Conservation (phyloP, 2,329 filamentous ascomycete genomes). For the Cordyceps pruinosa region DNA sequence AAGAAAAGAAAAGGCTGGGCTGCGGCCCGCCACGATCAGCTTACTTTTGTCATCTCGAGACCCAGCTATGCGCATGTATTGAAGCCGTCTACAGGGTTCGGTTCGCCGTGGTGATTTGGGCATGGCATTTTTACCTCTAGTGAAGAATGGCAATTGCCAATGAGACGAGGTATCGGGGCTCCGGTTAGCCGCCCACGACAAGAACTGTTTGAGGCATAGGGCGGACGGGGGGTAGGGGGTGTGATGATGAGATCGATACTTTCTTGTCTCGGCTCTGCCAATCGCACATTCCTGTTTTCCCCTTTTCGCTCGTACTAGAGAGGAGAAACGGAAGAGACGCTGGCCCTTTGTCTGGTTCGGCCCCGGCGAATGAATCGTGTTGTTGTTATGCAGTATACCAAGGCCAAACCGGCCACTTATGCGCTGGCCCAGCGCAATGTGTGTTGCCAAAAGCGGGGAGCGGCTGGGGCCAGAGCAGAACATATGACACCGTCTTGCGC, state of each 20-base stretch:
- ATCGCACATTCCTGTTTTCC: background rate
- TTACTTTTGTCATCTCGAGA: background rate
- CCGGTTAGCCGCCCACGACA: background rate
- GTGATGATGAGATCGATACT: too few species aligned
- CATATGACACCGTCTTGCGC: too few species aligned
- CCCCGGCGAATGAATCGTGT: slow-evolving; percentile 7
- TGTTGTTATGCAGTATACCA: too few species aligned
- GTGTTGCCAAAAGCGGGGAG: slow-evolving; percentile 9
- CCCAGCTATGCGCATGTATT: too few species aligned
- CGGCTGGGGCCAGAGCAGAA: too few species aligned
- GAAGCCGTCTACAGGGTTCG: too few species aligned
- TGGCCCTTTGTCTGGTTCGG: background rate
- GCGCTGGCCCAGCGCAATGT: slow-evolving; percentile 7
- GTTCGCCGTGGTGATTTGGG: too few species aligned
- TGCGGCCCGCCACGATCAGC: background rate
- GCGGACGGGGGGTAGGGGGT: background rate
- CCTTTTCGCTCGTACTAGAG: background rate
- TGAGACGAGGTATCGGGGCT: background rate
- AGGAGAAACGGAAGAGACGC: too few species aligned
- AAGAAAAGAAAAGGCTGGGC: background rate
- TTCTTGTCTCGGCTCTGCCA: background rate
- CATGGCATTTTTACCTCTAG: too few species aligned
- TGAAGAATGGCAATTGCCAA: background rate
- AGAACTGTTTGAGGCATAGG: background rate
- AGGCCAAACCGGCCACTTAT: background rate